A percentile compares a stretch with the other conserved stretches of the same genome.
Evolutionary conservation across 2,329 filamentous ascomycete species (phyloP).

Genomic region (Pyrenochaeta sp.): DNA sequence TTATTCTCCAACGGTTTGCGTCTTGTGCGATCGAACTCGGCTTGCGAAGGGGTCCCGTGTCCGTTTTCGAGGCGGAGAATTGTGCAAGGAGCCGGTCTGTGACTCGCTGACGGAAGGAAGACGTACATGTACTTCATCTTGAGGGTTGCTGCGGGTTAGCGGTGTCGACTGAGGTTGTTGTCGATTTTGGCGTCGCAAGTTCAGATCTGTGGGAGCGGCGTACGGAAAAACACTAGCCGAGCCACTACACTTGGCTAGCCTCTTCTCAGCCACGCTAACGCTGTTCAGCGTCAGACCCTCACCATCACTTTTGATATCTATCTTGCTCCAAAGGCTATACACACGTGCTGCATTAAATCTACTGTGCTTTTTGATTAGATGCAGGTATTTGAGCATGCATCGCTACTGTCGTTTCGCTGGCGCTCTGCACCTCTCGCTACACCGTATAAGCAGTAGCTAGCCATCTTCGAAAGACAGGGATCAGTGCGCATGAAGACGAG

Average conservation of each 20-base stretch:
- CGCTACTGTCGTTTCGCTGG: too few species aligned
- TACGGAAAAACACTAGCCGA: conserved; percentile 27
- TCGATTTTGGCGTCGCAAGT: conserved; percentile 1
- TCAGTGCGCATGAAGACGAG: too few species aligned
- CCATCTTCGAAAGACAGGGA: too few species aligned
- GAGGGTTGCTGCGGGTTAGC: conserved; percentile 54
- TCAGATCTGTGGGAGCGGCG: conserved; percentile 2
- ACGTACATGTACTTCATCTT: conserved; percentile 96
- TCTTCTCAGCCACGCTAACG: conserved; percentile 12
- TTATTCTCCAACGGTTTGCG: conserved; percentile 22
- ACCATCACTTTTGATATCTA: neutral
- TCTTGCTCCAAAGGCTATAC: neutral
- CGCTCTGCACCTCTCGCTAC: too few species aligned
- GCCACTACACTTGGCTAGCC: conserved; percentile 14
- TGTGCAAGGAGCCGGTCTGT: conserved; percentile 24
- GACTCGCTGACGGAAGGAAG: conserved; percentile 16
- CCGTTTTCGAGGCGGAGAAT: conserved; percentile 18
- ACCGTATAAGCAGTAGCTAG: too few species aligned
- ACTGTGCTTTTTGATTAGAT: too few species aligned
- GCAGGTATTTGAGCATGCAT: too few species aligned
- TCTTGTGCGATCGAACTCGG: conserved; percentile 15
- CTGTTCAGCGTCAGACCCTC: neutral
- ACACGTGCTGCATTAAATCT: neutral
- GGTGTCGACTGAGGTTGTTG: conserved; percentile 39
- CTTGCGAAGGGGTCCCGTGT: conserved; percentile 19